These are phyloP conservation scores for Cordia subcordata DNA, from an alignment of 257 asterid species.

Conservation along the genomic window DNA sequence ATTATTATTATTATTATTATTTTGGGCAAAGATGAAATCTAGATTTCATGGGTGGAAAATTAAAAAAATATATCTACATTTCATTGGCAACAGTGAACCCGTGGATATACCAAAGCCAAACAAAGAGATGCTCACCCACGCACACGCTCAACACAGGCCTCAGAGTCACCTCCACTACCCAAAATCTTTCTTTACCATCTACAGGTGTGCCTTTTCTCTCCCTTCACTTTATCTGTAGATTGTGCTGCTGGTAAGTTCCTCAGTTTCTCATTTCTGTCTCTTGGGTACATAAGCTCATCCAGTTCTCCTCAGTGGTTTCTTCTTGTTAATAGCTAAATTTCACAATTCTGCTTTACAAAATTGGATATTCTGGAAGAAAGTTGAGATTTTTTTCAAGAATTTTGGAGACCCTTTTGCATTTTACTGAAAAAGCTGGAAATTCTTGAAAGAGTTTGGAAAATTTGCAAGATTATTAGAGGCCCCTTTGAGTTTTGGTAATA, in stretches of 20 bases:
- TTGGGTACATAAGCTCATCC: too few species aligned
- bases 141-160: neutral
- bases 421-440: slow-evolving; percentile 6
- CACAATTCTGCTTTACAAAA: too few species aligned
- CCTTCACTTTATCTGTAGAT: neutral
- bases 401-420: slow-evolving; percentile 12
- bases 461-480: neutral
- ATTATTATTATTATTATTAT: too few species aligned
- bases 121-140: neutral
- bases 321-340: too few species aligned
- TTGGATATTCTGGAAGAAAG: too few species aligned
- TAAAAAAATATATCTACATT: neutral
- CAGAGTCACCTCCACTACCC: neutral
- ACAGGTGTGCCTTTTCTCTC: neutral
- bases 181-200: neutral
- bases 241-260: neutral
- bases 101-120: neutral
- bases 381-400: slow-evolving; percentile 7
- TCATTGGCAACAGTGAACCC: neutral
- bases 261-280: too few species aligned
- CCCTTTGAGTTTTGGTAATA: neutral
- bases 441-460: neutral
- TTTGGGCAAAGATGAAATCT: neutral
- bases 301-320: too few species aligned
- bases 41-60: neutral